Percentiles rank a stretch among this genome's conserved stretches.
Conservation (phyloP, 2,329 filamentous ascomycete species). For the Microsporum audouinii region DNA sequence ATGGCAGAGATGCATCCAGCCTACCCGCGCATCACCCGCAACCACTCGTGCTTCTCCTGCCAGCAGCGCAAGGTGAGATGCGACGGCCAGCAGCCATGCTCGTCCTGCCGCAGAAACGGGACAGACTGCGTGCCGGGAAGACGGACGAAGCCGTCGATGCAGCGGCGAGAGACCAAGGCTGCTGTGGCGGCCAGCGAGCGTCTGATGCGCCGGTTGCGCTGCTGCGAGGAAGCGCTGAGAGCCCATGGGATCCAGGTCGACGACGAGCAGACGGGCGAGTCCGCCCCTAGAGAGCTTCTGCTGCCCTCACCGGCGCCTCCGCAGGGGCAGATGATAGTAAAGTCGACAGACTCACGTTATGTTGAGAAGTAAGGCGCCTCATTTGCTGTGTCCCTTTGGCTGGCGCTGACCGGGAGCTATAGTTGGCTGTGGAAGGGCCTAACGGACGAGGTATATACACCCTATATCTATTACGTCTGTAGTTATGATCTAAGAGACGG, state of each 20-base stretch:
- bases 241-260: not conserved
- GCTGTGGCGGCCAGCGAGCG: not conserved
- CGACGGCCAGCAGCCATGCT: constrained; percentile 20
- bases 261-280: not conserved
- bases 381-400: not conserved
- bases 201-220: not conserved
- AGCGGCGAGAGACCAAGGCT: not conserved
- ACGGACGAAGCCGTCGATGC: constrained; percentile 12
- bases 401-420: not conserved
- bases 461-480: not conserved
- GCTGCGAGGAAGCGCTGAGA: not conserved
- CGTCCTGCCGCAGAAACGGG: constrained; percentile 17
- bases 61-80: constrained; percentile 22
- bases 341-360: not conserved
- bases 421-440: not conserved
- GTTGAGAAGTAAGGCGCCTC: not conserved
- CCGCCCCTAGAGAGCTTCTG: not conserved
- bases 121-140: constrained; percentile 15
- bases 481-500: not conserved
- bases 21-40: not conserved
- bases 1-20: not conserved
- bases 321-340: not conserved
- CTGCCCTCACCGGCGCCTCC: not conserved
- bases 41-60: constrained; percentile 19
- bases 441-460: not conserved